Conservation (phyloP, 331 rosid species). For the Quercus phellos region DNA sequence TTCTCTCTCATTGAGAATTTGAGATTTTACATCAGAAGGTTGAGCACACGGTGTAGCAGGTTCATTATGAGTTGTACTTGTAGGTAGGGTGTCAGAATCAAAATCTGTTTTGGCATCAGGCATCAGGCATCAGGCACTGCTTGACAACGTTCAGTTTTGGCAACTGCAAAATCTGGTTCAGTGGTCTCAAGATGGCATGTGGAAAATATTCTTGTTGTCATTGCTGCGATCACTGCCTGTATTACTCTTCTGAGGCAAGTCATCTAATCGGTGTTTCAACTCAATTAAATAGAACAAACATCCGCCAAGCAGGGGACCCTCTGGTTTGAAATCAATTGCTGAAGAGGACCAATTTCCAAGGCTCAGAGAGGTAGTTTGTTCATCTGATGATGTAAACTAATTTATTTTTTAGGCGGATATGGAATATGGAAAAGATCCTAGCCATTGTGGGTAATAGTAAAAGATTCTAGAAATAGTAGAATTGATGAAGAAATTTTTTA, state of each 20-base stretch:
- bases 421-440: no score
- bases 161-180: constrained; percentile 16
- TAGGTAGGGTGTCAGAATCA: constrained; percentile 20
- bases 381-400: no score
- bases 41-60: constrained; percentile 25
- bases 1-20: constrained; percentile 30
- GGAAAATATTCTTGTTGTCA: neutral
- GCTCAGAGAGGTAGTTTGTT: no score
- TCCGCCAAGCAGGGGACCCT: no score
- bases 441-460: no score
- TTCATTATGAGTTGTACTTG: constrained; percentile 24
- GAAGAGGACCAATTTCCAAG: no score
- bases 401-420: no score
- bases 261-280: neutral
- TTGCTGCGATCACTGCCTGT: neutral
- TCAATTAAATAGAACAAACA: no score
- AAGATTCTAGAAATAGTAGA: no score
- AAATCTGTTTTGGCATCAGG: constrained; percentile 21
- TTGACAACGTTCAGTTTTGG: constrained; percentile 46
- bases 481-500: no score
- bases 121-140: constrained; percentile 1
- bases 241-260: constrained; percentile 16
- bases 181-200: constrained; percentile 5
- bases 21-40: constrained; percentile 32
- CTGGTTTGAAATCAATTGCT: no score